phyloP scores from a whole-genome alignment of 257 asterid species.

The Petunia axillaris region DNA sequence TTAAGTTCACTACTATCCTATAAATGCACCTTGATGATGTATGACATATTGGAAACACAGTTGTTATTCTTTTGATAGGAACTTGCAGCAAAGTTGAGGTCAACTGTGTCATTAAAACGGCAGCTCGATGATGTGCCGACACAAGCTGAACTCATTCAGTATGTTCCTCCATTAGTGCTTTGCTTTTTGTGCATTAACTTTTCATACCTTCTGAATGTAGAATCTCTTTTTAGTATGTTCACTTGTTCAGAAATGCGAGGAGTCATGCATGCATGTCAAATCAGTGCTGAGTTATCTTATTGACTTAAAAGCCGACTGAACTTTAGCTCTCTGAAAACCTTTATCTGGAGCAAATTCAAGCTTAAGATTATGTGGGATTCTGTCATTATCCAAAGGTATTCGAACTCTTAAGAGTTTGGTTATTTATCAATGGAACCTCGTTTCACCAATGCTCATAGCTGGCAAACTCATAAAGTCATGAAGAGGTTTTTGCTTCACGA shows the following conservation, averaged over 20 bases:
- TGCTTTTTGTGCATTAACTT: not conserved
- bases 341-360: slow-evolving; percentile 14
- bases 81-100: slow-evolving; percentile 62
- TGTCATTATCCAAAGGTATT: slow-evolving; percentile 8
- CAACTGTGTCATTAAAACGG: slow-evolving; percentile 55
- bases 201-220: not conserved
- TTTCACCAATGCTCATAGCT: not conserved
- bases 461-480: slow-evolving; percentile 1
- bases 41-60: not conserved
- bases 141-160: slow-evolving; percentile 85
- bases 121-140: slow-evolving; percentile 69
- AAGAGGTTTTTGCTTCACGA: not conserved
- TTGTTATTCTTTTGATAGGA: slow-evolving; percentile 45
- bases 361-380: slow-evolving; percentile 2
- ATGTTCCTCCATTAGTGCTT: slow-evolving; percentile 41
- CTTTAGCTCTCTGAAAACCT: not conserved
- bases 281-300: not conserved
- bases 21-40: slow-evolving; percentile 12
- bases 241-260: slow-evolving; percentile 6
- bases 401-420: slow-evolving; percentile 13
- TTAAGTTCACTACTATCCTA: slow-evolving; percentile 1
- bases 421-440: slow-evolving; percentile 7
- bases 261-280: not conserved
- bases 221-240: not conserved
- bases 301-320: not conserved